Conservation (phyloP, 78 protist genomes). For the Isochrysis galbana region DNA sequence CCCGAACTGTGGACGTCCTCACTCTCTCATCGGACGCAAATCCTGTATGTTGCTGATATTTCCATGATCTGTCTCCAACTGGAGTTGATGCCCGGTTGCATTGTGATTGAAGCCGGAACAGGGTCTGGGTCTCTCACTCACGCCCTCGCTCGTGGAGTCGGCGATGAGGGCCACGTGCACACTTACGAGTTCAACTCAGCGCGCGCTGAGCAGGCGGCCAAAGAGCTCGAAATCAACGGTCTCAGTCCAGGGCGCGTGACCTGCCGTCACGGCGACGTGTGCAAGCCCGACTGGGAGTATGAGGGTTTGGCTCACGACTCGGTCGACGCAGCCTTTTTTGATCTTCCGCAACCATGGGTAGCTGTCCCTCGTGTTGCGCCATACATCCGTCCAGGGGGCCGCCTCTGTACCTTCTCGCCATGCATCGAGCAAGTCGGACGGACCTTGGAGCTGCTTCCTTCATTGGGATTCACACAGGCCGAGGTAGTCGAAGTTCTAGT, state of each 20-base stretch:
- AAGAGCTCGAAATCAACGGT: constrained; percentile 36
- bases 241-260: background rate
- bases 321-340: constrained; percentile 85
- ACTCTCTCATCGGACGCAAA: constrained; percentile 82
- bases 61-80: constrained; percentile 59
- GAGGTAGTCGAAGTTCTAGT: background rate
- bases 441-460: background rate
- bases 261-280: constrained; percentile 57
- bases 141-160: constrained; percentile 69
- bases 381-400: background rate
- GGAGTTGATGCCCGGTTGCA: constrained; percentile 67
- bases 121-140: constrained; percentile 84
- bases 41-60: constrained; percentile 78
- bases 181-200: constrained; percentile 83
- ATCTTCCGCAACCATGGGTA: constrained; percentile 84
- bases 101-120: constrained; percentile 85
- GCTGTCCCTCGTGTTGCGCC: constrained; percentile 63
- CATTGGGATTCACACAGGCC: background rate
- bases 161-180: constrained; percentile 72
- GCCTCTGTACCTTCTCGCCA: constrained; percentile 88
- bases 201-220: constrained; percentile 60
- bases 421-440: constrained; percentile 86
- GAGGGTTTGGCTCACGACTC: background rate
- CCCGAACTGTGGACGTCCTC: constrained; percentile 78
- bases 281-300: constrained; percentile 46